Base-by-base conservation (phyloP, 148 eudicot species). In the Camellia granthamiana region DNA sequence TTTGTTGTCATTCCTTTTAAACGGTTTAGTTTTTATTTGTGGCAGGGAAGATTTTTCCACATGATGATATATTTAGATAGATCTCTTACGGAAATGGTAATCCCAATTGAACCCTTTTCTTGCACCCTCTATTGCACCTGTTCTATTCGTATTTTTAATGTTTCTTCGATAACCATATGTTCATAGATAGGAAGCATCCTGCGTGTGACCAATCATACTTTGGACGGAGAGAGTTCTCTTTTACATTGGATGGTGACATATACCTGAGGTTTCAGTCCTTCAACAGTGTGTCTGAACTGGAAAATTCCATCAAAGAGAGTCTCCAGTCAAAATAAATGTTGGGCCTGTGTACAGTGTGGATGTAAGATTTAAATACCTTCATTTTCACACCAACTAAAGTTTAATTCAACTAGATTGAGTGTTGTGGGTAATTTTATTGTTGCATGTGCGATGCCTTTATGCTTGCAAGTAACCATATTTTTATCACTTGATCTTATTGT, bases 71-170 rank as follows among this genome's bases (percentile, higher is more conserved):
- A 83, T 88, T 84, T 84, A 96, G 89, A 85, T 96, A 98, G 99
- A 60, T 94, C 92, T 87, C 98, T 38, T 96, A 96, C 71, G 99
- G 97, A 84, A 89, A 94, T 78, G 99, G 99, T 96, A 93, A 86
- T 68, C 15, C 2, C 6, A 19, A 38, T 75, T 71, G 38, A 30
- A 30, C n/a, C 19, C 19, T 16, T 41, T 23, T 74, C 30, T 30
- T 2, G 11, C 51, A 9, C 63, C 30, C 6, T 58, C 7, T 79
- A 21, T 7, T 47, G 13, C 56, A 44, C 8, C 69, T 2, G 1
- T 58, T 43, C 71, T 4, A 44, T 10, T 30, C 14, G 62, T 0
- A 16, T 21, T 16, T 72, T 12, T 46, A 19, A 72, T 19, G 30
- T 23, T 71, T 65, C 16, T 42, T 43, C 13, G 12, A 54, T 43